Conservation (phyloP, 2,329 filamentous ascomycete species). For the Arthrobotrys iridis region DNA sequence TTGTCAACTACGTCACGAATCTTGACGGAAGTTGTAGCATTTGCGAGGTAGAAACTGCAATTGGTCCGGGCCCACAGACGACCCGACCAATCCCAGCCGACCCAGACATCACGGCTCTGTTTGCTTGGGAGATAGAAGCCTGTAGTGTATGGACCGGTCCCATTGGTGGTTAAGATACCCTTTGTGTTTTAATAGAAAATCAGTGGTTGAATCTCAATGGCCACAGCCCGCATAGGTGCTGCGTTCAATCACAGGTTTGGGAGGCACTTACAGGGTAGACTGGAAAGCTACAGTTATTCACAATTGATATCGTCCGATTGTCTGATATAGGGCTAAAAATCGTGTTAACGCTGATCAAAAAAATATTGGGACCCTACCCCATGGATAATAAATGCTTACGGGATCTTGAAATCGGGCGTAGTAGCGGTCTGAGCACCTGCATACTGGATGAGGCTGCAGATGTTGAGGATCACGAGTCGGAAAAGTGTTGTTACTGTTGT, state of each 20-base stretch:
- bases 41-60: slow-evolving; percentile 75
- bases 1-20: slow-evolving; percentile 47
- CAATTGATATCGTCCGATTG: slow-evolving; percentile 72
- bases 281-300: slow-evolving; percentile 75
- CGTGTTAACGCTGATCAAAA: background rate
- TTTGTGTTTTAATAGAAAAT: background rate
- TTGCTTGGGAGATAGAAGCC: slow-evolving; percentile 75
- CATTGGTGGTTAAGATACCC: slow-evolving; percentile 73
- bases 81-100: slow-evolving; percentile 80
- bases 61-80: slow-evolving; percentile 86
- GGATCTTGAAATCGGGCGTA: slow-evolving; percentile 38
- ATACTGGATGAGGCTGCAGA: slow-evolving; percentile 20
- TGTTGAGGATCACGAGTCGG: background rate
- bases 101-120: slow-evolving; percentile 70
- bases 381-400: slow-evolving; percentile 21
- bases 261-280: slow-evolving; percentile 74
- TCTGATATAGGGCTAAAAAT: slow-evolving; percentile 57
- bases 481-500: slow-evolving; percentile 50
- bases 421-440: slow-evolving; percentile 24
- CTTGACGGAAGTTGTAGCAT: slow-evolving; percentile 62
- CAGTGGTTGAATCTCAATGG: background rate
- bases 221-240: no score
- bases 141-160: slow-evolving; percentile 72
- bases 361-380: background rate
- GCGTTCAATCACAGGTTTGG: no score